Evolutionary conservation across 2,329 filamentous ascomycete genomes (phyloP), one percentile per base, ranked within the genome.

Genomic region (Fusarium pseudograminearum): DNA sequence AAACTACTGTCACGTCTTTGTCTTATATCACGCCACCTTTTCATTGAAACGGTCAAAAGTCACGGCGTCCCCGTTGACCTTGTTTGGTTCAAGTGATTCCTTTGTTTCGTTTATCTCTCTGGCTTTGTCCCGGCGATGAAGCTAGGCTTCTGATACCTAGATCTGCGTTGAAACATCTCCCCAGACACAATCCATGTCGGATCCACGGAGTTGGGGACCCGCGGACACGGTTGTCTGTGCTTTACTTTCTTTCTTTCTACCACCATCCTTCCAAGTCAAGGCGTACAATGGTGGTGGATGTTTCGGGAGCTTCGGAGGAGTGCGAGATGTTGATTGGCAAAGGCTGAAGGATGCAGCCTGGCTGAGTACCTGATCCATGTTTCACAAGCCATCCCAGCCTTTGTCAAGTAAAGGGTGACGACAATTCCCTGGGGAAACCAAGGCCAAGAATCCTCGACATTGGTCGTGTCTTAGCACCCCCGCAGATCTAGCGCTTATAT

Each of bases 401-500:
- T 30, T 52, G 9, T 36, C 28, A 36, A 28, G 33, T 40, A n/a
- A 28, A 26, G 31, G 24, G 24, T 41, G 33, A 52, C 34, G 34
- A 52, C 34, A 41, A 30, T 30, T 51, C 24, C 22, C 22, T 24
- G 31, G 11, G 15, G 14, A 44, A 33, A 46, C n/a, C 42, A 38
- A 38, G 31, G 31, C 16, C 31, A 48, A 45, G 38, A n/a, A 54
- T 33, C 20, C 4, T 26, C 12, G 1, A 38, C 55, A 61, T 62
- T 61, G 59, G 59, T 4, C 64, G 30, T 34, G 42, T 50, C 20
- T 48, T n/a, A 54, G 16, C 7, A 52, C 24, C 42, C 59, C 52
- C 60, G 53, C 61, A 57, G 34, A 18, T 45, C 28, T 64, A 57
- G 59, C 31, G 59, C 61, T 64, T 46, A 64, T 61, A 40, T 36